Conservation (phyloP, 1,139 yeast genomes). For the Lodderomyces orthopsilosis region DNA sequence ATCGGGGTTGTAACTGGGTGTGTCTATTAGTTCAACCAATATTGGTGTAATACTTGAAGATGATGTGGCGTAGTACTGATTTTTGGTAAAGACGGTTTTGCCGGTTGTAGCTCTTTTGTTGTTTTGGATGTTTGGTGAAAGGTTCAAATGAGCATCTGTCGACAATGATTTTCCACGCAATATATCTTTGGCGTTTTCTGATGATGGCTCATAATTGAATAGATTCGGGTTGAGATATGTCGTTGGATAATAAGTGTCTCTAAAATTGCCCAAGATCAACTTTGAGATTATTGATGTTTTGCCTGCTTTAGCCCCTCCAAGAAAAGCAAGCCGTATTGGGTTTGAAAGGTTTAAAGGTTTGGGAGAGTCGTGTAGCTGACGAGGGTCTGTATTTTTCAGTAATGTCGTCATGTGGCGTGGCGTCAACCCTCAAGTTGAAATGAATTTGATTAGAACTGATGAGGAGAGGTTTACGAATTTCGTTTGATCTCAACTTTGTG, state of each 20-base stretch:
- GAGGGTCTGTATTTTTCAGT: neutral
- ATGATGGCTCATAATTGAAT: conserved; percentile 49
- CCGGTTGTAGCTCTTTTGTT: neutral
- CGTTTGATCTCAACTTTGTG: neutral
- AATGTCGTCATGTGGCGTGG: neutral
- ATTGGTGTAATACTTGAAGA: conserved; percentile 47
- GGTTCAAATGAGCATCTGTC: neutral
- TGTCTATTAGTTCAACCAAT: conserved; percentile 64
- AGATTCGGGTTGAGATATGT: conserved; percentile 51
- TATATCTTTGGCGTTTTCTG: conserved; percentile 14
- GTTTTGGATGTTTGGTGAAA: neutral
- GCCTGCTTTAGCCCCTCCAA: conserved; percentile 56
- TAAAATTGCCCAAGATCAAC: conserved; percentile 44
- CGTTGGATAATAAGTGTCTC: conserved; percentile 69
- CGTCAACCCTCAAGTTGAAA: no score
- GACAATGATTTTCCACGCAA: conserved; percentile 1
- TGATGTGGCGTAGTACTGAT: conserved; percentile 22
- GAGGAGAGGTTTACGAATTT: neutral
- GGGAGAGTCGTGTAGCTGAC: conserved; percentile 5
- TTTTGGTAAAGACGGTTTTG: neutral
- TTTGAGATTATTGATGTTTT: conserved; percentile 53
- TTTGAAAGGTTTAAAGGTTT: conserved; percentile 24
- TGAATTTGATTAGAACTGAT: no score
- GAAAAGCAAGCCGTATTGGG: conserved; percentile 54
- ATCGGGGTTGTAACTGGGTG: conserved; percentile 65